phyloP scores from a whole-genome alignment of 495 filamentous ascomycete genomes.

The Extremus antarcticus region DNA sequence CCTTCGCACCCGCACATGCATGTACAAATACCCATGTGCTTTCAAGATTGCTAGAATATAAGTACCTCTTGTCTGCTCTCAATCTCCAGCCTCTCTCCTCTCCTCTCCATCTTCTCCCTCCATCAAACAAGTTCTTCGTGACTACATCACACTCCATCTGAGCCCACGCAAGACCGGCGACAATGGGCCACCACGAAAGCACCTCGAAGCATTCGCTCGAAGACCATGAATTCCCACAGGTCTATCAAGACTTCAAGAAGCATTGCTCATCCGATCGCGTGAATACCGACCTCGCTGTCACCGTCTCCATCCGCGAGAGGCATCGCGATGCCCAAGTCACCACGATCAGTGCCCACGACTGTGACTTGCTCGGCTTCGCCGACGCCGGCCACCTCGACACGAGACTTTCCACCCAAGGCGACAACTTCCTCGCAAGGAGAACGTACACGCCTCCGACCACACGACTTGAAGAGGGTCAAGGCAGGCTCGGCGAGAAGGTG shows the following conservation, averaged over 20 bases:
- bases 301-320: slow-evolving; percentile 36
- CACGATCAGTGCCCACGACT: slow-evolving; percentile 25
- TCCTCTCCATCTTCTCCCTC: not conserved
- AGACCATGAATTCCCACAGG: not conserved
- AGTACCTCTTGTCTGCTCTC: not conserved
- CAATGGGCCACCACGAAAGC: not conserved
- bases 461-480: slow-evolving; percentile 39
- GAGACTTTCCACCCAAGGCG: slow-evolving; percentile 26
- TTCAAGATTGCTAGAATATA: not conserved
- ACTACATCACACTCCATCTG: no score
- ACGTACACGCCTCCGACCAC: slow-evolving; percentile 38
- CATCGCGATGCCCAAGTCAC: slow-evolving; percentile 43
- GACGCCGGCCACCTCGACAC: slow-evolving; percentile 36
- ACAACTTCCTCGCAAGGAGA: slow-evolving; percentile 25
- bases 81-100: not conserved
- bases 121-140: not conserved
- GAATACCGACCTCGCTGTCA: slow-evolving; percentile 44
- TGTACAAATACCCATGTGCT: not conserved
- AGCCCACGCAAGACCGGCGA: no score
- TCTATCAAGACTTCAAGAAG: not conserved
- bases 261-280: slow-evolving; percentile 21
- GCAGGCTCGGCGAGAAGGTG: slow-evolving; percentile 33
- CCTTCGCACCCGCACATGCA: not conserved
- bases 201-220: not conserved
- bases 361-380: slow-evolving; percentile 41